phyloP scores from a whole-genome alignment of 2,329 filamentous ascomycete species.

The Rhinocladiella mackenziei region DNA sequence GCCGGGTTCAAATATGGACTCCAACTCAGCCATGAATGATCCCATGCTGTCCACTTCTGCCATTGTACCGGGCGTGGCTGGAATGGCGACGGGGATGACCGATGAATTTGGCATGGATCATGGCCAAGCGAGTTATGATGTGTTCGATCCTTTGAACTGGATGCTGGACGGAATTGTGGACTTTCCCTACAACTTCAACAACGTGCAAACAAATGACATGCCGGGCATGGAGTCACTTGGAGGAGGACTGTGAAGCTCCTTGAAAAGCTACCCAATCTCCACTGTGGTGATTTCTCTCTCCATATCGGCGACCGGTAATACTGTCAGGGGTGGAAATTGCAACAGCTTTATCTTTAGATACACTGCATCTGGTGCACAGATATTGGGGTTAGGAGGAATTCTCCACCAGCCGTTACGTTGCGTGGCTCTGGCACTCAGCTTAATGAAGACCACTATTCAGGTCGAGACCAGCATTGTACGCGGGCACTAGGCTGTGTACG shows the following conservation, averaged over 20 bases:
- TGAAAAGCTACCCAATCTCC: background rate
- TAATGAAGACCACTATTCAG: no score
- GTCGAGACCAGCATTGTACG: no score
- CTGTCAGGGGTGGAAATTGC: no score
- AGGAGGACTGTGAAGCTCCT: constrained; percentile 8
- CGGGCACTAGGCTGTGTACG: no score
- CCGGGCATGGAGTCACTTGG: constrained; percentile 15
- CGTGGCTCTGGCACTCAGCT: no score
- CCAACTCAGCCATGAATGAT: constrained; percentile 10
- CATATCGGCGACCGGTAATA: no score
- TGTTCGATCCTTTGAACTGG: constrained; percentile 91
- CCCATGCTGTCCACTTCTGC: constrained; percentile 18
- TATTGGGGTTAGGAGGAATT: no score
- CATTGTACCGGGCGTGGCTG: constrained; percentile 29
- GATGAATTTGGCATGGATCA: constrained; percentile 26
- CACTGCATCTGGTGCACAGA: no score
- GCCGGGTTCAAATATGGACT: constrained; percentile 4
- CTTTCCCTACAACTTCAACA: constrained; percentile 58
- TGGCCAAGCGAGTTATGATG: constrained; percentile 64
- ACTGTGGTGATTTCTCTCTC: no score
- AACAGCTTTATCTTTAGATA: no score
- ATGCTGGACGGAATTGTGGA: constrained; percentile 82
- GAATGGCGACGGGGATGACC: constrained; percentile 28
- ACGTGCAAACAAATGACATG: constrained; percentile 7
- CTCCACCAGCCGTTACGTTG: no score